phyloP scores from a whole-genome alignment of 352 stramenopile genomes.

The Phytophthora litchii region DNA sequence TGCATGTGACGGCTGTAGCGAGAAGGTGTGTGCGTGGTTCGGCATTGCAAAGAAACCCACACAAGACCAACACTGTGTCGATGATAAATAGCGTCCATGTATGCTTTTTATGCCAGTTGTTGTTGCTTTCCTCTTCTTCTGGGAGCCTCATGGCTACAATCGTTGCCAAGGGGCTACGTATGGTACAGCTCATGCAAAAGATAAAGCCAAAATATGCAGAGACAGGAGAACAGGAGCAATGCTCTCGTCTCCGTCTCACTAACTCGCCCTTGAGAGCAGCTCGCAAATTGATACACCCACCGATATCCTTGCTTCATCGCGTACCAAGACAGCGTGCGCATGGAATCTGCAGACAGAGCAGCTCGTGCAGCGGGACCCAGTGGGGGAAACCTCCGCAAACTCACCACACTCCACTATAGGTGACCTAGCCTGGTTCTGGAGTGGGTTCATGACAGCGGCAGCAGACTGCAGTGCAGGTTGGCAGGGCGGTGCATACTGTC shows the following conservation, averaged over 20 bases:
- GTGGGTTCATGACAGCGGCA: constrained; percentile 66
- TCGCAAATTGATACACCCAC: constrained; percentile 23
- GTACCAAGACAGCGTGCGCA: constrained; percentile 1
- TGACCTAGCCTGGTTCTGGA: constrained; percentile 10
- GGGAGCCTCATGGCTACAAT: constrained; percentile 21
- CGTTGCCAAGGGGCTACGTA: constrained; percentile 32
- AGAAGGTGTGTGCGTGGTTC: constrained; percentile 15
- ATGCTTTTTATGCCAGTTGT: constrained; percentile 36
- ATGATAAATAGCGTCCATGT: constrained; percentile 53
- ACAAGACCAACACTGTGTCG: constrained; percentile 3
- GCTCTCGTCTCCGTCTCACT: constrained; percentile 17
- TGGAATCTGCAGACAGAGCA: constrained; percentile 13
- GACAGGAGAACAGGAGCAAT: constrained; percentile 5
- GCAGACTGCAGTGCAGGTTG: constrained; percentile 81
- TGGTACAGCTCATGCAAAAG: constrained; percentile 51
- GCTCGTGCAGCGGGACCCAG: constrained; percentile 5
- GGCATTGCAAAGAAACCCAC: not conserved
- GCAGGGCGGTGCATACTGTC: constrained; percentile 75
- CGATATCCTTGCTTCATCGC: not conserved
- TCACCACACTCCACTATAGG: constrained; percentile 8
- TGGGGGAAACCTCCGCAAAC: constrained; percentile 9
- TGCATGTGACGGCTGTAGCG: constrained; percentile 17
- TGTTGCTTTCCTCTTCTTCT: constrained; percentile 22
- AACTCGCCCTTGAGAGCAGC: constrained; percentile 12
- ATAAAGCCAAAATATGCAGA: constrained; percentile 40